Evolutionary conservation across 2,329 filamentous ascomycete species (phyloP).

Genomic region (Pseudocercospora fijiensis): DNA sequence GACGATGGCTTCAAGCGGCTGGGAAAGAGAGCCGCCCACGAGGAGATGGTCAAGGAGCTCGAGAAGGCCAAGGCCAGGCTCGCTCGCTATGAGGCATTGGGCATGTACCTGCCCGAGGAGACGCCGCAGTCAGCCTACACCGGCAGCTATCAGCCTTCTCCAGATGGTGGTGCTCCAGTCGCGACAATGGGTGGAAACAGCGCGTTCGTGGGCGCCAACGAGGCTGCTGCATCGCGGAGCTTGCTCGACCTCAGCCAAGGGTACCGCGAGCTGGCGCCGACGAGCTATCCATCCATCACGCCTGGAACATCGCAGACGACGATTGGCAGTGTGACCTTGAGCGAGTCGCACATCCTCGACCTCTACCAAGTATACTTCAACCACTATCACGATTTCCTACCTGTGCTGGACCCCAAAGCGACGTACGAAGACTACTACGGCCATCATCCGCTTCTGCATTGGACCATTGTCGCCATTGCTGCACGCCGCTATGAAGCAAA

Average conservation of each 20-base stretch:
- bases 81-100: slow-evolving; percentile 35
- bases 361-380: slow-evolving; percentile 74
- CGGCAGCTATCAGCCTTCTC: slow-evolving; percentile 29
- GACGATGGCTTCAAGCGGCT: slow-evolving; percentile 84
- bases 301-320: slow-evolving; percentile 59
- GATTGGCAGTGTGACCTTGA: slow-evolving; percentile 51
- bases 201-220: slow-evolving; percentile 38
- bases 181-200: slow-evolving; percentile 32
- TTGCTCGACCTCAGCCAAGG: slow-evolving; percentile 42
- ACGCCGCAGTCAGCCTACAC: slow-evolving; percentile 25
- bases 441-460: slow-evolving; percentile 79
- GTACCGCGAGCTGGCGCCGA: slow-evolving; percentile 42
- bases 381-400: slow-evolving; percentile 74
- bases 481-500: slow-evolving; percentile 67
- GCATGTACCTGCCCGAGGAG: slow-evolving; percentile 31
- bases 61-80: slow-evolving; percentile 50
- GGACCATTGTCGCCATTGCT: slow-evolving; percentile 75
- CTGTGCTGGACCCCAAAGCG: slow-evolving; percentile 65
- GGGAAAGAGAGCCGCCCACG: slow-evolving; percentile 77
- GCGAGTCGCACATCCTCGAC: slow-evolving; percentile 46
- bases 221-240: slow-evolving; percentile 41
- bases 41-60: slow-evolving; percentile 83
- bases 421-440: slow-evolving; percentile 62
- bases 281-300: slow-evolving; percentile 51
- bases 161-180: slow-evolving; percentile 28